phyloP scores from a whole-genome alignment of 169 alveolate species.

The Plasmodium fragile region DNA sequence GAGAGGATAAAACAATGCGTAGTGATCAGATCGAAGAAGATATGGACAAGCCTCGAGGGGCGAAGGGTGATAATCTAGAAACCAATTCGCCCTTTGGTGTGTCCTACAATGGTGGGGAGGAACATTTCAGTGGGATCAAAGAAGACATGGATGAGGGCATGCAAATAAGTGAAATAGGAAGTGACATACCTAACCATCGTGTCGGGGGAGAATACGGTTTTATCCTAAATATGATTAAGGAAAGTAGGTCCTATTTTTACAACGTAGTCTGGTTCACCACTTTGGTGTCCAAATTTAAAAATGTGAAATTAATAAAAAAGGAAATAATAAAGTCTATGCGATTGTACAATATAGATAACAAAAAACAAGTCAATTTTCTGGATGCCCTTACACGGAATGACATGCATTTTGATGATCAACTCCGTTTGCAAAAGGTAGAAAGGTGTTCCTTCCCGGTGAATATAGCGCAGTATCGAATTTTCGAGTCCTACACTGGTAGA shows the following conservation, averaged over 20 bases:
- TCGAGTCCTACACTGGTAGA: slow-evolving; percentile 79
- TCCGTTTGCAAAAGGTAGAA: slow-evolving; percentile 27
- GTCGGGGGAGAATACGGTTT: slow-evolving; percentile 83
- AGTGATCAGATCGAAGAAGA: background rate
- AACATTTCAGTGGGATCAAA: slow-evolving; percentile 7
- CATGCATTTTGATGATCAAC: slow-evolving; percentile 4
- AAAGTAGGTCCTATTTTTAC: slow-evolving; percentile 78
- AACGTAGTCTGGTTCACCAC: slow-evolving; percentile 86
- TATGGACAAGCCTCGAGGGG: background rate
- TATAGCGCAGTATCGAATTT: slow-evolving; percentile 82
- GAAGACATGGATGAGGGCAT: background rate
- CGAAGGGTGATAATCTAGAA: background rate
- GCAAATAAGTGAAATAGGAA: background rate
- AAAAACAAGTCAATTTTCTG: slow-evolving; percentile 77
- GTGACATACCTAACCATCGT: background rate
- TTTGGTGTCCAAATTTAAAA: slow-evolving; percentile 79
- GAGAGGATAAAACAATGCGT: background rate
- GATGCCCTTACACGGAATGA: slow-evolving; percentile 54
- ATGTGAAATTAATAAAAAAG: slow-evolving; percentile 81
- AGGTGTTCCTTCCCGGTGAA: slow-evolving; percentile 43
- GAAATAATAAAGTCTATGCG: slow-evolving; percentile 82
- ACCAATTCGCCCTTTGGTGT: background rate
- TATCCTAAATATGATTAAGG: slow-evolving; percentile 82
- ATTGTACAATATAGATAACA: slow-evolving; percentile 58
- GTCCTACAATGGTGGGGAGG: background rate